phyloP scores from a whole-genome alignment of 140 eudicot species.

The Flaveria floridana region DNA sequence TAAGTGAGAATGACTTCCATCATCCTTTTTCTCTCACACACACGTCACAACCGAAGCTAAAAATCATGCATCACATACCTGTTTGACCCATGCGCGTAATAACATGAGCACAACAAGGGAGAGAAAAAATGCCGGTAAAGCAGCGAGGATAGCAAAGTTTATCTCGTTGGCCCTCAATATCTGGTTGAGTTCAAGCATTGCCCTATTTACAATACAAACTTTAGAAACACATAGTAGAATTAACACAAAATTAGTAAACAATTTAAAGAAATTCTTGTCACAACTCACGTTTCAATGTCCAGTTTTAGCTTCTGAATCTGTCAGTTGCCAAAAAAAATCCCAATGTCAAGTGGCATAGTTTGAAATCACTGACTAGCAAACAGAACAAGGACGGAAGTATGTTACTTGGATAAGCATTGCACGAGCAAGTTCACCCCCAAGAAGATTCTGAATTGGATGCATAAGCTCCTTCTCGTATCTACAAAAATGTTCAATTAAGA shows the following conservation, averaged over 20 bases:
- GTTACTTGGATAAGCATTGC: constrained; percentile 88
- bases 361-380: constrained; percentile 16
- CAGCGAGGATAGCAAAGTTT: constrained; percentile 93
- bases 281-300: constrained; percentile 90
- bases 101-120: constrained; percentile 60
- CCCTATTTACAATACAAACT: constrained; percentile 48
- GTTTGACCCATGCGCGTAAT: constrained; percentile 88
- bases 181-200: constrained; percentile 96
- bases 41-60: not conserved
- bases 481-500: constrained; percentile 21
- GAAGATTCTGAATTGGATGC: constrained; percentile 92
- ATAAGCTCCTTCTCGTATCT: constrained; percentile 92
- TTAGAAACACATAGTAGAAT: constrained; percentile 11
- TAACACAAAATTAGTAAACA: constrained; percentile 3
- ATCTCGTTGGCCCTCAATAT: constrained; percentile 93
- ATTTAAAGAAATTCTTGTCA: constrained; percentile 1
- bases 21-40: not conserved
- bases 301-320: constrained; percentile 98
- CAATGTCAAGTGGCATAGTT: constrained; percentile 20
- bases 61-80: constrained; percentile 42
- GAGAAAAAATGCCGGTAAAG: constrained; percentile 89
- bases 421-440: constrained; percentile 95
- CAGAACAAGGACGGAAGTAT: constrained; percentile 10
- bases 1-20: not conserved
- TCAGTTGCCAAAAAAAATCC: constrained; percentile 16